Base-by-base conservation (phyloP, 2,329 filamentous ascomycete genomes). In the Raffaelea albimanens region DNA sequence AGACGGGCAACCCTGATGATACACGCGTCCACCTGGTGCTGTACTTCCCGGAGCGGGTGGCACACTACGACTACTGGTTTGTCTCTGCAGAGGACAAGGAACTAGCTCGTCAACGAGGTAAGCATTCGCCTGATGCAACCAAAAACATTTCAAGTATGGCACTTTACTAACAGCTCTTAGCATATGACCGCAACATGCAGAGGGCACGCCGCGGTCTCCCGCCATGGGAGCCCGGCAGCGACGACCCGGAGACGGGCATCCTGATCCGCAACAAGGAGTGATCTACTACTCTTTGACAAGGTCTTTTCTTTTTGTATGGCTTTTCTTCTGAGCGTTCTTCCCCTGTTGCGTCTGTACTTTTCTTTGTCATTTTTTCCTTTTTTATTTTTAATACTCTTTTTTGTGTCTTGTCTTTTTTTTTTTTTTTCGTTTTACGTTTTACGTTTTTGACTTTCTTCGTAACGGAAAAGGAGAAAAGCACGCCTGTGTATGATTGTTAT, bases 31-130 rank as follows among this genome's bases (percentile, higher is more conserved):
- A 54, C 38, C 51, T 57, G 18, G 48, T 57, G 21, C 50, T 56
- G 43, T 54, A 55, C 51, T 56, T 54, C 41, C 56, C 56, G 5
- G 56, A 57, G 50, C 55, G 53, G 2, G 55, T 57, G 5, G 46
- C 49, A 36, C 44, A 53, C 46, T 52, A 52, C 48, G 48, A 55
- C 49, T 57, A 56, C 52, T 57, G 53, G 53, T 57, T 57, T 43
- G 55, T 57, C 18, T 51, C 52, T 14, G 45, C 47, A 13, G 55
- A 53, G 33, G 55, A 57, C 48, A 56, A 56, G 53, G 51, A 45
- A 2, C 46, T 52, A 31, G 56, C 56, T 2, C 48, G 48, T 11
- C 49, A 54, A 45, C 46, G 53, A 36, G 49, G 53, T 55, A 38
- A 13, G 50, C 45, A 36, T 18, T n/a, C n/a, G n/a, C 21, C n/a